These are phyloP conservation scores for Alternaria arbusti DNA, from an alignment of 2,329 filamentous ascomycete species.

Conservation along the genomic window DNA sequence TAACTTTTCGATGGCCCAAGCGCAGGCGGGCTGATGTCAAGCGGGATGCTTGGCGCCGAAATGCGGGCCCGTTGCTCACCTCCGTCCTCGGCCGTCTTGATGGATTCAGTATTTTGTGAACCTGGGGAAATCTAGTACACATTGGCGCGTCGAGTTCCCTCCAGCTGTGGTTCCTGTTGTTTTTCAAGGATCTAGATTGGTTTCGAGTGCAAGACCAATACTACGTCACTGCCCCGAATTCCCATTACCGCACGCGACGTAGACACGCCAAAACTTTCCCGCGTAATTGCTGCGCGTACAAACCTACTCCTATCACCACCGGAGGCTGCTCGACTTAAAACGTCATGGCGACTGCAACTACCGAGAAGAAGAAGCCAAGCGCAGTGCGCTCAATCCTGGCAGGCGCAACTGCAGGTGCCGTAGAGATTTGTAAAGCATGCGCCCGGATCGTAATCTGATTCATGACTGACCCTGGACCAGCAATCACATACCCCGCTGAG, in stretches of 20 bases:
- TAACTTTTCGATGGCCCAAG: slow-evolving; percentile 32
- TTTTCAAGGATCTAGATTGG: neutral
- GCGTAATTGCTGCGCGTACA: slow-evolving; percentile 4
- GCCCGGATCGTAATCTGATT: neutral
- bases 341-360: slow-evolving; percentile 34
- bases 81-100: neutral
- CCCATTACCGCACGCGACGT: slow-evolving; percentile 10
- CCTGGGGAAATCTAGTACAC: neutral
- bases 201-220: neutral
- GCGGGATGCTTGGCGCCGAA: slow-evolving; percentile 16
- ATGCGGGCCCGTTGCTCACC: slow-evolving; percentile 11
- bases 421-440: slow-evolving; percentile 78
- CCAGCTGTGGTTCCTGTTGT: neutral
- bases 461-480: slow-evolving; percentile 50
- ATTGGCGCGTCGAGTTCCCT: neutral
- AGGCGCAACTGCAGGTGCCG: slow-evolving; percentile 88
- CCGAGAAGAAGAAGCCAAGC: slow-evolving; percentile 65
- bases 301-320: neutral
- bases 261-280: slow-evolving; percentile 5
- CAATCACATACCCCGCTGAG: slow-evolving; percentile 93
- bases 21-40: slow-evolving; percentile 25
- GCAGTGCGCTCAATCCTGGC: slow-evolving; percentile 88
- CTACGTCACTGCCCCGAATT: slow-evolving; percentile 20
- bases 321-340: neutral
- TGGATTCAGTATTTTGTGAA: neutral